Evolutionary conservation across 345 rosid species (phyloP), one percentile per base, ranked within the genome.

Genomic region (Eucalyptus regnans): DNA sequence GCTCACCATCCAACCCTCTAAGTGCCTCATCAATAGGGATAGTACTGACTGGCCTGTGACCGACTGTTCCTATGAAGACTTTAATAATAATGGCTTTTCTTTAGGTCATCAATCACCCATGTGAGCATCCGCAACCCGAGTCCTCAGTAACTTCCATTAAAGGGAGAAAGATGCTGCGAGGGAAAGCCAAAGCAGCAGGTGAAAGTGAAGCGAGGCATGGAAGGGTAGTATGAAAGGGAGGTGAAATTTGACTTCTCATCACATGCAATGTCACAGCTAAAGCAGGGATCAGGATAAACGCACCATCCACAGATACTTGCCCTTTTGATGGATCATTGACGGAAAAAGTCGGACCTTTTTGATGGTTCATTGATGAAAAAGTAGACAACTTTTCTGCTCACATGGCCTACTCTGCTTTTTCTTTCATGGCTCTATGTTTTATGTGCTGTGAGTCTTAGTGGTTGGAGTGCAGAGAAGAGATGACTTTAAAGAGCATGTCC

Each of bases 371-470:
- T 79, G 87, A 87, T 88, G 62, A 88, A 58, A 86, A 92, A 90
- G 88, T 92, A 50, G 87, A 92, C 91, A 94, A 94, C 92, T 91
- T 91, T 90, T 33, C 48, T 76, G 76, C 51, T 91, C 96, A 93
- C 95, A 92, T 93, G 95, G 93, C 90, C 88, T 27, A 62, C 87
- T 90, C 86, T 83, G 87, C 92, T 92, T 90, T 64, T 64, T n/a
- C 17, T n/a, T n/a, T 64, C 76, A 37, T 87, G 87, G 50, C 83
- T 90, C 46, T 64, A 84, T 88, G 87, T 89, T 89, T 89, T 79
- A 62, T 86, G 86, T 76, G 48, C 37, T 76, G 49, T 58, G 51
- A 87, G 79, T 58, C 87, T 6, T 37, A 31, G 62, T 50, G 48
- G 88, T 44, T 86, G 48, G 88, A 87, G 50, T 87, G 83, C 12